A percentile compares a stretch with the other conserved stretches of the same genome.
Evolutionary conservation across 2,329 filamentous ascomycete species (phyloP).

Genomic region (Elsinoe perseae): DNA sequence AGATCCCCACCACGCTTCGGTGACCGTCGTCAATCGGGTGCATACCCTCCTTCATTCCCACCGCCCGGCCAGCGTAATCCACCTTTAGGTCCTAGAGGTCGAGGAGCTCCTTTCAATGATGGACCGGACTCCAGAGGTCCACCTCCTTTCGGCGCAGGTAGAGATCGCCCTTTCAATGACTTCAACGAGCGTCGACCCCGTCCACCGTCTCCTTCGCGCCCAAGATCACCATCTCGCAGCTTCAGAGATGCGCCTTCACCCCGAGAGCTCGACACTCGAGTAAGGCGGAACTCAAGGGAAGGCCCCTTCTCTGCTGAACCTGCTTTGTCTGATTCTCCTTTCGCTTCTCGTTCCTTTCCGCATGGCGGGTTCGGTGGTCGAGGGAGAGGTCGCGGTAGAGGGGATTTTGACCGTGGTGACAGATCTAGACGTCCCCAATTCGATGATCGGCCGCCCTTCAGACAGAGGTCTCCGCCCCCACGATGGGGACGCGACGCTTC

Average conservation of each 20-base stretch:
- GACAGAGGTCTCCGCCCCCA: conserved; percentile 45
- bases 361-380: conserved; percentile 48
- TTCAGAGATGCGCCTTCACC: conserved; percentile 52
- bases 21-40: conserved; percentile 62
- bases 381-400: conserved; percentile 47
- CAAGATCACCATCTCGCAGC: conserved; percentile 55
- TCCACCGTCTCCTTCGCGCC: conserved; percentile 51
- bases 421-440: conserved; percentile 38
- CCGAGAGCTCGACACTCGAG: conserved; percentile 58
- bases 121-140: conserved; percentile 57
- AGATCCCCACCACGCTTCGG: conserved; percentile 64
- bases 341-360: conserved; percentile 42
- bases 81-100: conserved; percentile 50
- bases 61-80: conserved; percentile 54
- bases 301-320: conserved; percentile 65
- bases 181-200: conserved; percentile 49
- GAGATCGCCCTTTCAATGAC: conserved; percentile 50
- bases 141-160: conserved; percentile 52
- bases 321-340: conserved; percentile 60
- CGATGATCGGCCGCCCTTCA: conserved; percentile 51
- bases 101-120: conserved; percentile 43
- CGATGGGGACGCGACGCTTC: conserved; percentile 44
- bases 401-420: conserved; percentile 46
- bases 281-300: conserved; percentile 62
- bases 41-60: conserved; percentile 26